Percentiles rank a stretch among this genome's conserved stretches.
Evolutionary conservation across 139 green algal genomes (phyloP).

Genomic region (Tetradesmus obliquus): DNA sequence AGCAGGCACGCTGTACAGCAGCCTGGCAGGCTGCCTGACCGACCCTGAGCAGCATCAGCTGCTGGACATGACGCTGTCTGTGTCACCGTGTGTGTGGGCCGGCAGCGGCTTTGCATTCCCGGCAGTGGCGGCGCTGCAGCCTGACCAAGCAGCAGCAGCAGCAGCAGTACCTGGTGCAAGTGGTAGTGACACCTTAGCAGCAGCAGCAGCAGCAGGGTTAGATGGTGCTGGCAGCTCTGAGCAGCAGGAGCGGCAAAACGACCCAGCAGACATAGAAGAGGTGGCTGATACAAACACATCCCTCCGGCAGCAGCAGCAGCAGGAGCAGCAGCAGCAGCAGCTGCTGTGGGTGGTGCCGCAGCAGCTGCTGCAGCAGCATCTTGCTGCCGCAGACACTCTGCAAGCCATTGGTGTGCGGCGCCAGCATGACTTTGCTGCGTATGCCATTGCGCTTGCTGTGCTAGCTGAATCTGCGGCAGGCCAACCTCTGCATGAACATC

Average conservation of each 20-base stretch:
- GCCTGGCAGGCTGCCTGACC: background rate
- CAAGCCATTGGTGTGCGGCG: background rate
- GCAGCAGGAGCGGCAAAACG: background rate
- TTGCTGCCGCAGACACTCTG: background rate
- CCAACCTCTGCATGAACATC: conserved; percentile 9
- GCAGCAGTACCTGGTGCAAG: background rate
- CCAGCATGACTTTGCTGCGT: conserved; percentile 35
- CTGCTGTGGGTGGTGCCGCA: background rate
- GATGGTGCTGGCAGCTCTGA: no score
- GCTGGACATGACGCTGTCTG: conserved; percentile 20
- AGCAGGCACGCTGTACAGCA: background rate
- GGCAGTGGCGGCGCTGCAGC: background rate
- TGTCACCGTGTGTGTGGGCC: conserved; percentile 23
- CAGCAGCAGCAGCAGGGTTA: conserved; percentile 14
- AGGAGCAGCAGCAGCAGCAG: background rate
- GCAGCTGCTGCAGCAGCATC: conserved; percentile 11
- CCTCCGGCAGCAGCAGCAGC: background rate
- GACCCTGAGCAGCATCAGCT: conserved; percentile 7
- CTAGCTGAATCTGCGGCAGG: conserved; percentile 46
- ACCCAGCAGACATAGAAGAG: background rate
- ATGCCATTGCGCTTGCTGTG: conserved; percentile 42
- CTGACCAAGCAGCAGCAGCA: background rate
- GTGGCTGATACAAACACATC: background rate
- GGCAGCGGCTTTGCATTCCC: conserved; percentile 39
- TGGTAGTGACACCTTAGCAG: background rate